Base-by-base conservation (phyloP, 2,329 filamentous ascomycete genomes). In the Paraconiothyrium brasiliense region DNA sequence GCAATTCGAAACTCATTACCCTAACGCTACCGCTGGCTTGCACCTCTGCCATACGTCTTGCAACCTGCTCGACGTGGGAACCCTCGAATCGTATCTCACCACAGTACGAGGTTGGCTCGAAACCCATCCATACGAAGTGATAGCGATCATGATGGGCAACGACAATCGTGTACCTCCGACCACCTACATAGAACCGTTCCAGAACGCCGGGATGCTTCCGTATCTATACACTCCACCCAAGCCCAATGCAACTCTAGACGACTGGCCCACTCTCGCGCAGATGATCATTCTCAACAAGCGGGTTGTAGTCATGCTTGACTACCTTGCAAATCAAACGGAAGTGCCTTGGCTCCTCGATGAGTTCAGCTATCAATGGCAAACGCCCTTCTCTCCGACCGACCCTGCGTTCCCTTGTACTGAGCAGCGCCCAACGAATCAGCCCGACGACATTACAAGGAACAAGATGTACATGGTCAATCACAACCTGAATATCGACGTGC, bases 341-440 rank as follows among this genome's bases (percentile, higher is more conserved):
- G 90, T 92, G 20, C 93, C 94, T 0, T 97, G 92, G 87, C 85
- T 97, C 46, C 84, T 97, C 44, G 92, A 97, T 76, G 85, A 97
- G 78, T 97, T 97, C 81, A 87, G 86, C 6, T 91, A 97, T 73
- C 86, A 96, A 80, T 97, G 92, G 92, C 92, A 97, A 81, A 94
- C 93, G 0, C 92, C 92, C 0, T 97, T 97, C 75, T 92, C 93
- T 57, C 93, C 87, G 0, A 87, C 84, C 0, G 79, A 89, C 70
- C 80, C 88, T 3, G 76, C 78, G 0, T 97, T 97, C 76, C 93
- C 93, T 0, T 97, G 94, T 80, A 89, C 82, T 0, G 84, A 89
- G 41, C 87, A 97, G 74, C 89, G 94, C 0, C 93, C 94, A 0
- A 92, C 92, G 0, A 81, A 86, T 47, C 81, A 96, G 60, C 71